These are phyloP conservation scores for Pichia californica DNA, from an alignment of 805 yeast genomes.

Conservation along the genomic window DNA sequence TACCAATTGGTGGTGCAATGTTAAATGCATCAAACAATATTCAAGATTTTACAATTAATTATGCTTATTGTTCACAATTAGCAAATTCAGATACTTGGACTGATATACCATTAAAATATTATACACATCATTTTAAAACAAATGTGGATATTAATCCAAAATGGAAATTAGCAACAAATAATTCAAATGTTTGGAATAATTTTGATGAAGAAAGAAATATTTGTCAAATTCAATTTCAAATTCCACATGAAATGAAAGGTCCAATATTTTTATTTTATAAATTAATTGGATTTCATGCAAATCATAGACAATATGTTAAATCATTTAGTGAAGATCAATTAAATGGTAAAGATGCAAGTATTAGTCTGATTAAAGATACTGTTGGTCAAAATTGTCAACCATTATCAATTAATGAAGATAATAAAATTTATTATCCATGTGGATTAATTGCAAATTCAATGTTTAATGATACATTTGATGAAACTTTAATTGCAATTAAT, in stretches of 20 bases:
- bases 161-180: constrained; percentile 53
- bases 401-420: constrained; percentile 39
- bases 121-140: constrained; percentile 52
- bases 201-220: constrained; percentile 42
- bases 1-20: constrained; percentile 87
- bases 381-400: constrained; percentile 59
- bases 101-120: constrained; percentile 55
- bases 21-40: constrained; percentile 68
- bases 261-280: constrained; percentile 77
- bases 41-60: constrained; percentile 71
- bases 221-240: constrained; percentile 67
- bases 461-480: constrained; percentile 68
- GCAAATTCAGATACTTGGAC: constrained; percentile 41
- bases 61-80: constrained; percentile 54
- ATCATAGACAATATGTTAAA: constrained; percentile 90
- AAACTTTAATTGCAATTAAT: constrained; percentile 36
- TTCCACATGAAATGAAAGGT: constrained; percentile 66
- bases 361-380: constrained; percentile 45
- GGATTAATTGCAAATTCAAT: constrained; percentile 77
- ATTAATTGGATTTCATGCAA: constrained; percentile 82
- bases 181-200: constrained; percentile 33
- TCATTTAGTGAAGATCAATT: constrained; percentile 78
- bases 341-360: constrained; percentile 62
- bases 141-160: constrained; percentile 38
- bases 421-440: constrained; percentile 66